A percentile compares a stretch with the other conserved stretches of the same genome.
These are phyloP conservation scores for Cladosporium sp. DNA, from an alignment of 2,329 filamentous ascomycete species.

Conservation along the genomic window DNA sequence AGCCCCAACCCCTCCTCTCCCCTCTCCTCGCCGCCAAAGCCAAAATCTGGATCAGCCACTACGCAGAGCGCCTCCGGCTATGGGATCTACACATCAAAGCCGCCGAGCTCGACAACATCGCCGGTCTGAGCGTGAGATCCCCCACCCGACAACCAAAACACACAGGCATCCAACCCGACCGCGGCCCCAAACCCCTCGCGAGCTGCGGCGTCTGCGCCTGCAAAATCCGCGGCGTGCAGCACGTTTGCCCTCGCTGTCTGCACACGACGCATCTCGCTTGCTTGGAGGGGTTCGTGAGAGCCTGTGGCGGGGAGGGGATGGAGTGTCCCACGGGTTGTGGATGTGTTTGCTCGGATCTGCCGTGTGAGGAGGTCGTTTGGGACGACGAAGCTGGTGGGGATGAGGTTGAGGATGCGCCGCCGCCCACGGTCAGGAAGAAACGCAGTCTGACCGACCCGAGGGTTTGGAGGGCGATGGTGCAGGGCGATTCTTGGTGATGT, in stretches of 20 bases:
- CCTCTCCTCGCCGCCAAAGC: constrained; percentile 42
- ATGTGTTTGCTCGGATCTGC: constrained; percentile 22
- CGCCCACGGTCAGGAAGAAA: constrained; percentile 18
- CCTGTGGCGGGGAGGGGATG: constrained; percentile 17
- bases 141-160: constrained; percentile 3
- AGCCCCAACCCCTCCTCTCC: constrained; percentile 45
- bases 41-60: constrained; percentile 51
- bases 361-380: constrained; percentile 14
- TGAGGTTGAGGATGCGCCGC: background rate
- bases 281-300: constrained; percentile 18
- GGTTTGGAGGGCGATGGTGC: constrained; percentile 21
- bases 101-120: constrained; percentile 57
- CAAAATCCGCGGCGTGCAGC: constrained; percentile 23
- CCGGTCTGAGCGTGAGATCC: constrained; percentile 26
- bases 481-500: constrained; percentile 13
- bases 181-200: background rate
- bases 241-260: constrained; percentile 28
- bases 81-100: constrained; percentile 54
- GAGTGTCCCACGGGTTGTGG: constrained; percentile 30
- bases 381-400: background rate
- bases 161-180: background rate
- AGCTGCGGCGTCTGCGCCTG: constrained; percentile 28
- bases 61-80: constrained; percentile 55
- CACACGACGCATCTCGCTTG: constrained; percentile 28
- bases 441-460: constrained; percentile 25